Percentiles rank a stretch among this genome's conserved stretches.
Evolutionary conservation across 140 eudicot species (phyloP).

Genomic region (Bidens hawaiensis): DNA sequence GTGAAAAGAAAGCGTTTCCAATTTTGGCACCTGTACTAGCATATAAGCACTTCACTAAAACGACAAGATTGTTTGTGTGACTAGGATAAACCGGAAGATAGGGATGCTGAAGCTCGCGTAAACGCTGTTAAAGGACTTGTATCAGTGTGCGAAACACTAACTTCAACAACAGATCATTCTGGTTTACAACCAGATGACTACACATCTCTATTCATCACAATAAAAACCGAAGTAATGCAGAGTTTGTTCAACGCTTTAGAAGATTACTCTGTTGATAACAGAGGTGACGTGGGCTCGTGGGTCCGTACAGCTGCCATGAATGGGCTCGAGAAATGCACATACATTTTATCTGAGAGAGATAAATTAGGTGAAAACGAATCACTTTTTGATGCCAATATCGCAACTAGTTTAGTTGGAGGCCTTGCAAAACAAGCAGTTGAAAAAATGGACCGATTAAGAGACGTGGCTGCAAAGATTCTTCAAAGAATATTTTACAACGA

Average conservation of each 20-base stretch:
- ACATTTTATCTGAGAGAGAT: slow-evolving; percentile 58
- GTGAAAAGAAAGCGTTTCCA: background rate
- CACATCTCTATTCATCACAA: slow-evolving; percentile 37
- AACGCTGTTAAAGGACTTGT: slow-evolving; percentile 89
- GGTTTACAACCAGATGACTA: slow-evolving; percentile 33
- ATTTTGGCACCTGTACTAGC: slow-evolving; percentile 8
- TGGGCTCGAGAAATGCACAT: slow-evolving; percentile 82
- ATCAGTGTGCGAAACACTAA: slow-evolving; percentile 72
- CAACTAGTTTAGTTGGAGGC: slow-evolving; percentile 69
- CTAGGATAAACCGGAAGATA: slow-evolving; percentile 89
- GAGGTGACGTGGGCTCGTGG: slow-evolving; percentile 99
- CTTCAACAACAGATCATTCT: slow-evolving; percentile 36
- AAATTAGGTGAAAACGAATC: slow-evolving; percentile 23
- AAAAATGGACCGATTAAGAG: slow-evolving; percentile 93
- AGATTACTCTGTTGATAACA: slow-evolving; percentile 94
- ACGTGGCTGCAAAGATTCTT: slow-evolving; percentile 79
- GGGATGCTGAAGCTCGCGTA: slow-evolving; percentile 97
- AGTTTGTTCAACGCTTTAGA: slow-evolving; percentile 73
- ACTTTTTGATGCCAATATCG: slow-evolving; percentile 64
- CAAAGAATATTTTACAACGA: slow-evolving; percentile 65
- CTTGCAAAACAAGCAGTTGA: slow-evolving; percentile 87
- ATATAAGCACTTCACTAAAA: background rate
- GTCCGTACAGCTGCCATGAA: slow-evolving; percentile 94
- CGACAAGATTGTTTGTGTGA: slow-evolving; percentile 1
- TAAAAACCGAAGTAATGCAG: slow-evolving; percentile 75